Conservation (phyloP, 768 basidiomycete genomes). For the Leccinum imitatum region DNA sequence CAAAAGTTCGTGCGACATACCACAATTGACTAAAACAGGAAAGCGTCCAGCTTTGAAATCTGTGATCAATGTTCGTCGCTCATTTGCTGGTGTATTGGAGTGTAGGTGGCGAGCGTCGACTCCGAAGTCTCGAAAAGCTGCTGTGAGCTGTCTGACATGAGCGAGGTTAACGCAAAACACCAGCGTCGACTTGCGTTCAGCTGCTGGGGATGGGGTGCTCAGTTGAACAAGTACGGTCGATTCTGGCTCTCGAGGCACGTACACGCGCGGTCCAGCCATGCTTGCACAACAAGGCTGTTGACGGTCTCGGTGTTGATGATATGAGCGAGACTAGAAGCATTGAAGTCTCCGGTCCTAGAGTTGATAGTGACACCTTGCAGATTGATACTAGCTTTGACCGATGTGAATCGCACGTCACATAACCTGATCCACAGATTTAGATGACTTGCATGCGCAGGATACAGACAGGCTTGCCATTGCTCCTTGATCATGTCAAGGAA, state of each 20-base stretch:
- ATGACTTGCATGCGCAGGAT: not conserved
- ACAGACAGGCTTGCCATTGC: conserved; percentile 57
- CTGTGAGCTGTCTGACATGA: conserved; percentile 76
- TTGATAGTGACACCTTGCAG: conserved; percentile 67
- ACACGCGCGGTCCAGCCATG: conserved; percentile 89
- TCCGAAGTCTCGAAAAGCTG: conserved; percentile 67
- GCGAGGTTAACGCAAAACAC: conserved; percentile 88
- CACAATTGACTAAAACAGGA: conserved; percentile 89
- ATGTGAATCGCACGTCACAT: conserved; percentile 82
- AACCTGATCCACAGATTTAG: conserved; percentile 50
- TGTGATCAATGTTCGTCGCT: conserved; percentile 63
- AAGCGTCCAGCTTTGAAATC: conserved; percentile 71
- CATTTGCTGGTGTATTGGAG: conserved; percentile 59
- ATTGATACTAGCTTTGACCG: conserved; percentile 73
- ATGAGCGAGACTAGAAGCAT: conserved; percentile 69
- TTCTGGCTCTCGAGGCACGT: conserved; percentile 22
- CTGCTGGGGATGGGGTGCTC: conserved; percentile 28
- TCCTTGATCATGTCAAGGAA: conserved; percentile 93
- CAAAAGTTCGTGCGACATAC: conserved; percentile 39
- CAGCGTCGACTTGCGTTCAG: conserved; percentile 77
- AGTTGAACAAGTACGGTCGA: conserved; percentile 7
- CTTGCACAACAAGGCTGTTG: conserved; percentile 74
- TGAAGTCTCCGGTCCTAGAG: conserved; percentile 76
- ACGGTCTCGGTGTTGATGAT: conserved; percentile 79
- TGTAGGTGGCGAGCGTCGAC: conserved; percentile 85